Evolutionary conservation across 345 rosid species (phyloP), one percentile per base, ranked within the genome.

Genomic region (Eucalyptus erythrocorys): DNA sequence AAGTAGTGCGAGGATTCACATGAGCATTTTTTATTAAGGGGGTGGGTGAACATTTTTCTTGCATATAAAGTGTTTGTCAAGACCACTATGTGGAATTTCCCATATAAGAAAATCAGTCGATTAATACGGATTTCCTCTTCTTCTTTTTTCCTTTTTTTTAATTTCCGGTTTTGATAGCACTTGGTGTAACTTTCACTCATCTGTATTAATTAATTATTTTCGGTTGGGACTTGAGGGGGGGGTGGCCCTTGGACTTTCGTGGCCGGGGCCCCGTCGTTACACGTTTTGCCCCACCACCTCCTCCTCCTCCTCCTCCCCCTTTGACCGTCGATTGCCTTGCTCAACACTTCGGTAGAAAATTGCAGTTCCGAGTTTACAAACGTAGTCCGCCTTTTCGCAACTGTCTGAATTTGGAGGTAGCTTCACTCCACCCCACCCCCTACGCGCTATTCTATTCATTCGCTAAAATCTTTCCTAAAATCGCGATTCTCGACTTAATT

Each of bases 121-220:
- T 71, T 37, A 5, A 37, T 37, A 12, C 5, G 45, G 45, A 34
- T 37, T 71, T 19, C 22, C 37, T 71, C n/a, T n/a, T n/a, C n/a
- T n/a, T 17, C 3, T 34, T 21, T 3, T 71, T 10, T 10, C 5
- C 12, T 5, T 17, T 4, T 13, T 11, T 8, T 14, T 1, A 34
- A 19, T 71, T 37, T 30, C 27, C 12, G 42, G 45, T 5, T 10
- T 19, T 10, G 45, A 10, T 5, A 5, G 7, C 26, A 10, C 82
- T 2, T 10, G 82, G 82, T 37, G 45, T 71, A 10, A 71, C 26
- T 19, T 76, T 37, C 27, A 21, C 14, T 76, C 82, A 21, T 76
- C 45, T 4, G 45, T 40, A 37, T 76, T 76, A 37, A 76, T 76
- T 37, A 76, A 21, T 19, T 21, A 40, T 5, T 37, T 71, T 68